Base-by-base conservation (phyloP, 345 rosid species). In the Linum tenue region DNA sequence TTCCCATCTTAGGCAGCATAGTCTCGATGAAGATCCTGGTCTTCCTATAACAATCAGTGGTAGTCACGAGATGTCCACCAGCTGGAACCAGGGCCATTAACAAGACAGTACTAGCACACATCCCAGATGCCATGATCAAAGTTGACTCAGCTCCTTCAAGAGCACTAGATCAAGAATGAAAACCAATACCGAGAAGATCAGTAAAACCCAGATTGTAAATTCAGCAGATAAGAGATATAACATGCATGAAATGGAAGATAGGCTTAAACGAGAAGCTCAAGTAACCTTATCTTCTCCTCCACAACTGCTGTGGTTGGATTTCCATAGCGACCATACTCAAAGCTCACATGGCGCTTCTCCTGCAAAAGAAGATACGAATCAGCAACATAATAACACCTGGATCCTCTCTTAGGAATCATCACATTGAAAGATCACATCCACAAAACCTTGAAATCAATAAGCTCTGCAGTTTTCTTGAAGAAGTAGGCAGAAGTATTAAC, bases 141-240 rank as follows among this genome's bases (percentile, higher is more conserved):
- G 99, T 94, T 31, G 99, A 88, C 75, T 90, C 97, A 55, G 97
- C 91, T 60, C 97, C 96, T 73, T 94, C 99, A 65, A 94, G 96
- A 10, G 92, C 95, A 84, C 99, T 94, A 56, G 53, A 72, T 56
- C 36, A 60, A 72, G 66, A n/a, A 68, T 39, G 16, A 55, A 22
- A 62, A 35, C 42, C 15, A 5, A 5, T 3, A 17, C 11, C 38
- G 36, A 57, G 7, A 4, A 35, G 22, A 17, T 31, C 60, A 57
- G 36, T 37, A 16, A 65, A 42, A 14, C 38, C 39, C 51, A 58
- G n/a, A 31, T 38, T 65, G 71, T 66, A 8, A 15, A 68, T 35
- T 6, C 55, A 69, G 1, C 57, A 43, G 42, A 74, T 2, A 50
- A n/a, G 39, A 17, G 17, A 35, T 55, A 16, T 22, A 66, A 11